Conservation (phyloP, 2,329 filamentous ascomycete species). For the Neopestalotiopsis sp. region DNA sequence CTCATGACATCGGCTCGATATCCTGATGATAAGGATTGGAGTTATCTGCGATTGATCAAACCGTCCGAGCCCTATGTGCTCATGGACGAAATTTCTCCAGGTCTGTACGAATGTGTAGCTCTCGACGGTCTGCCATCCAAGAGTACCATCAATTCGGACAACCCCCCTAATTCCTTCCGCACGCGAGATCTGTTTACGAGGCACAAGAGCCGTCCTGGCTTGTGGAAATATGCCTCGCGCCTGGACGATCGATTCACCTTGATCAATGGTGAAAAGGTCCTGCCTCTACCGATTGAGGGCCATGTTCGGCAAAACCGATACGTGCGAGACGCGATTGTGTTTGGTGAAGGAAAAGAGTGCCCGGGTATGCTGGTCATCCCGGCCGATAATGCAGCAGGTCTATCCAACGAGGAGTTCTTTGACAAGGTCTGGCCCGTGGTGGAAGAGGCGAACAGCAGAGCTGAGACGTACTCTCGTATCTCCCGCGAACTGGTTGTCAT, state of each 20-base stretch:
- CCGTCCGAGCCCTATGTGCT: slow-evolving; percentile 46
- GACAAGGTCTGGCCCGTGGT: slow-evolving; percentile 54
- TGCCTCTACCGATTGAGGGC: slow-evolving; percentile 55
- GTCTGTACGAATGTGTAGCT: slow-evolving; percentile 37
- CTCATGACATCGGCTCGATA: slow-evolving; percentile 60
- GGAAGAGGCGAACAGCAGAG: slow-evolving; percentile 52
- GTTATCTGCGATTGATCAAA: slow-evolving; percentile 52
- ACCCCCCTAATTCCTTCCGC: slow-evolving; percentile 49
- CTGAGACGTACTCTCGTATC: slow-evolving; percentile 58
- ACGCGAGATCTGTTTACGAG: slow-evolving; percentile 49
- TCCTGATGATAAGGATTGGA: slow-evolving; percentile 57
- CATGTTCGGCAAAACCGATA: slow-evolving; percentile 55
- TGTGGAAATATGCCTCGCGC: slow-evolving; percentile 51
- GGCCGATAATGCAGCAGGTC: slow-evolving; percentile 44
- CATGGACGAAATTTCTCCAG: slow-evolving; percentile 36
- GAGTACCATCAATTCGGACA: slow-evolving; percentile 41
- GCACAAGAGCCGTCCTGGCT: slow-evolving; percentile 44
- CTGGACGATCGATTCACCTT: slow-evolving; percentile 51
- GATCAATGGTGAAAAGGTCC: slow-evolving; percentile 53
- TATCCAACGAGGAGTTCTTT: slow-evolving; percentile 51
- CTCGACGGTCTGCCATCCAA: slow-evolving; percentile 38
- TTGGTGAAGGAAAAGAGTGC: background rate
- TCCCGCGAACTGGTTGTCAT: slow-evolving; percentile 50
- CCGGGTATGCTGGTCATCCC: slow-evolving; percentile 1
- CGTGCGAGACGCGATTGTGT: slow-evolving; percentile 52